A percentile compares a stretch with the other conserved stretches of the same genome.
These are phyloP conservation scores for Penicillium brevicompactum DNA, from an alignment of 2,329 filamentous ascomycete species.

Conservation along the genomic window DNA sequence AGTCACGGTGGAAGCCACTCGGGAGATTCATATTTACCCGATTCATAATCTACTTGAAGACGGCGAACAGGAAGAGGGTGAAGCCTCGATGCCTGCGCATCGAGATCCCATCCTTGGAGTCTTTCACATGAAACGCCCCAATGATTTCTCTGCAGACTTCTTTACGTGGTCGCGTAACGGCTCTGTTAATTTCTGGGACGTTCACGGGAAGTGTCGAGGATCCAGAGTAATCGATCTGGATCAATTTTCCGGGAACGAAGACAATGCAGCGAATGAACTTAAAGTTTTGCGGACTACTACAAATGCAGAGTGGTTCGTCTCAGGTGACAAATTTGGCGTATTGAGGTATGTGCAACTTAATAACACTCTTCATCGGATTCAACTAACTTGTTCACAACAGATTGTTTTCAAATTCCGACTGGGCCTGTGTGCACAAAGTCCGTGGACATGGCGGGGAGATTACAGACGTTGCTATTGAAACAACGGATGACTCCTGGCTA, in stretches of 20 bases:
- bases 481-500: constrained; percentile 63
- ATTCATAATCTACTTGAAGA: constrained; percentile 48
- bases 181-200: constrained; percentile 78
- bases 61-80: constrained; percentile 30
- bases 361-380: neutral
- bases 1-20: constrained; percentile 74
- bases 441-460: constrained; percentile 88
- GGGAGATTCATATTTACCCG: constrained; percentile 65
- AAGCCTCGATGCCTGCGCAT: constrained; percentile 56
- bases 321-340: constrained; percentile 85
- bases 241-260: constrained; percentile 50
- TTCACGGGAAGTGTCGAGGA: constrained; percentile 68
- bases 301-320: constrained; percentile 68
- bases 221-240: constrained; percentile 71
- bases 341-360: constrained; percentile 53
- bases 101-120: constrained; percentile 69
- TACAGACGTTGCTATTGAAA: constrained; percentile 74
- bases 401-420: constrained; percentile 51
- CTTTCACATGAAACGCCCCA: constrained; percentile 62
- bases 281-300: constrained; percentile 61
- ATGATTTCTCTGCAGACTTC: constrained; percentile 69
- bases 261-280: constrained; percentile 57
- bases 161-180: constrained; percentile 88
- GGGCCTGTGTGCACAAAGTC: constrained; percentile 66
- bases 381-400: constrained; percentile 28